Base-by-base conservation (phyloP, 192 early-diverging fungal species). In the Podochytrium sp. region DNA sequence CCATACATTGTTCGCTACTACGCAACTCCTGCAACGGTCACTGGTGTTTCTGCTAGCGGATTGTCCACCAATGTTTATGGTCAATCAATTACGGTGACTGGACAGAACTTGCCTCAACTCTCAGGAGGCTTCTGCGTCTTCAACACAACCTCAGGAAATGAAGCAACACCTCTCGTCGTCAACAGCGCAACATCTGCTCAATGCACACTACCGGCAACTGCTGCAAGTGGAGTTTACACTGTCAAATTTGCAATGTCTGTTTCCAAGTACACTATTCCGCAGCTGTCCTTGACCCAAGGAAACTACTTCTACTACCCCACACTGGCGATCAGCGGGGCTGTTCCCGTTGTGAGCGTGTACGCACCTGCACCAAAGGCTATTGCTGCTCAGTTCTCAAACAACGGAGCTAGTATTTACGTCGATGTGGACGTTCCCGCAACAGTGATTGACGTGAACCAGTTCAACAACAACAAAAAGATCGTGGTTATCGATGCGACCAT, bases 51-150 rank as follows among this genome's bases (percentile, higher is more conserved):
- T 37, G 10, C 50, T 16, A 14, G 16, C 34, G 33, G 38, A 16
- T 58, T 75, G 32, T 75, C 40, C 65, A 75, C 64, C 35, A 65
- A 39, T 5, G 33, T 38, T 10, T 16, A 35, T 4, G 34, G 32
- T 12, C 64, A 75, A 40, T n/a, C 41, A 2, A 37, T 75, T 27
- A 20, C 14, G 6, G 40, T 75, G 18, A 41, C 49, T 34, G 74
- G 74, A 20, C 16, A 34, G 2, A 66, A 67, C 42, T 33, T 67
- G 33, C 63, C 64, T 7, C 34, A 42, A 34, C 40, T 57, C 34
- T 18, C 74, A n/a, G 64, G 64, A 14, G 74, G 35, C 16, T 53
- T 67, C 56, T 75, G 74, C 39, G 74, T 75, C 40, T 75, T 67
- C 74, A 75, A 75, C 65, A 16, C 40, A 7, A 75, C 74, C 23